Percentiles rank a stretch among this genome's conserved stretches.
Conservation (phyloP, 352 stramenopile genomes). For the Globisporangium irregulare region DNA sequence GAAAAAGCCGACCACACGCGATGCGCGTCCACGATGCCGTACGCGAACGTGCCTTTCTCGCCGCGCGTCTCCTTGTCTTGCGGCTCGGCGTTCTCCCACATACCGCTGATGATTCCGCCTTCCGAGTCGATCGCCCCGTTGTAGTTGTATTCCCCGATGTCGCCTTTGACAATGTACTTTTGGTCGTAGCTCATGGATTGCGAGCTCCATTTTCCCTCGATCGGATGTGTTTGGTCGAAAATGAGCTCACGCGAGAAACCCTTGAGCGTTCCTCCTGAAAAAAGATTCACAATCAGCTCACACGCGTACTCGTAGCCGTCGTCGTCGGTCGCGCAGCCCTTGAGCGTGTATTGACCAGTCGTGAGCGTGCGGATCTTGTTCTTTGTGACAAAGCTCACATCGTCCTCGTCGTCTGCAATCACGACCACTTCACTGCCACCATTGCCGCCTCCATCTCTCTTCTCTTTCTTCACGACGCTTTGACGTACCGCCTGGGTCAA, state of each 20-base stretch:
- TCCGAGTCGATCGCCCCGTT: constrained; percentile 31
- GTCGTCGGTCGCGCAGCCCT: constrained; percentile 55
- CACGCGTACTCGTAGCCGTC: constrained; percentile 78
- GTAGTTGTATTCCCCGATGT: constrained; percentile 61
- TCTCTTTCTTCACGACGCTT: neutral
- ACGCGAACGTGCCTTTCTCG: constrained; percentile 59
- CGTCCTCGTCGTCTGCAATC: constrained; percentile 26
- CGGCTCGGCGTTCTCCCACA: constrained; percentile 47
- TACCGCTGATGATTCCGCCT: constrained; percentile 39
- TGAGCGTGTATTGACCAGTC: constrained; percentile 48
- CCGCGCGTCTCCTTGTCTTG: constrained; percentile 26
- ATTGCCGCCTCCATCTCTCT: neutral
- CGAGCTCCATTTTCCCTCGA: constrained; percentile 42
- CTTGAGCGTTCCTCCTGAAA: constrained; percentile 28
- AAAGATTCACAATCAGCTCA: constrained; percentile 44
- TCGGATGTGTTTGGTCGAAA: constrained; percentile 43
- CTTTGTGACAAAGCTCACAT: neutral
- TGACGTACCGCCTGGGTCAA: constrained; percentile 29
- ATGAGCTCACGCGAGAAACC: constrained; percentile 52
- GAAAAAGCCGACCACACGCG: constrained; percentile 48
- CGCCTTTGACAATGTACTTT: constrained; percentile 56
- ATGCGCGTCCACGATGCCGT: constrained; percentile 36
- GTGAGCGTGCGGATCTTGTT: constrained; percentile 39
- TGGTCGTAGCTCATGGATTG: constrained; percentile 40
- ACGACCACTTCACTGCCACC: constrained; percentile 11